Percentiles rank a stretch among this genome's conserved stretches.
phyloP scores from a whole-genome alignment of 805 yeast species.

The Metschnikowia drakensbergensis region DNA sequence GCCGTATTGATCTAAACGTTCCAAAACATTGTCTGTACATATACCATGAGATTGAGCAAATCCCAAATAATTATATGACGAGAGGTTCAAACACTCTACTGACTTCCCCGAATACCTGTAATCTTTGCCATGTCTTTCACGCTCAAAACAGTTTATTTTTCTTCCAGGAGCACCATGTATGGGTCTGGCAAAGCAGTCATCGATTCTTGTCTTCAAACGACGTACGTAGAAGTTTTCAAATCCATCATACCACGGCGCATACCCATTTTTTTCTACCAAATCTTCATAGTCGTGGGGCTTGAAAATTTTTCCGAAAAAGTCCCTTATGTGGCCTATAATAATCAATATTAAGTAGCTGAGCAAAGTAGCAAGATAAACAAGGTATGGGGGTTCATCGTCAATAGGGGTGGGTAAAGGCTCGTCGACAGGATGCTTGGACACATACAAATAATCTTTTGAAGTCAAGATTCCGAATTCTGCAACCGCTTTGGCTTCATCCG shows the following conservation, averaged over 20 bases:
- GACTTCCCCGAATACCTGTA: slow-evolving; percentile 75
- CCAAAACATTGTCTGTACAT: slow-evolving; percentile 77
- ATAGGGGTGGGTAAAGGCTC: slow-evolving; percentile 59
- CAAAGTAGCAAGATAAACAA: slow-evolving; percentile 75
- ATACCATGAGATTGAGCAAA: slow-evolving; percentile 93
- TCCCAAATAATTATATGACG: slow-evolving; percentile 92
- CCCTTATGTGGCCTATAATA: slow-evolving; percentile 85
- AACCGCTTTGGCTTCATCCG: slow-evolving; percentile 38
- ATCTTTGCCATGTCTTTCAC: slow-evolving; percentile 61
- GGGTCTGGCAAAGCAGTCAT: slow-evolving; percentile 93
- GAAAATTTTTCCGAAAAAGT: slow-evolving; percentile 77
- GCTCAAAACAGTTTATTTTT: slow-evolving; percentile 73
- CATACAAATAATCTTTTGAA: slow-evolving; percentile 59
- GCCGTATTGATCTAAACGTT: slow-evolving; percentile 65
- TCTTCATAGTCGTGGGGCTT: slow-evolving; percentile 61
- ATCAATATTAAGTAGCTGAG: slow-evolving; percentile 79
- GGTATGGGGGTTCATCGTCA: slow-evolving; percentile 84
- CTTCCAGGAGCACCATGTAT: slow-evolving; percentile 98
- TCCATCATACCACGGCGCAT: slow-evolving; percentile 93
- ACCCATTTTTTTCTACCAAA: slow-evolving; percentile 75
- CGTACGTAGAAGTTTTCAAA: slow-evolving; percentile 93
- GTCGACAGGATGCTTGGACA: slow-evolving; percentile 53
- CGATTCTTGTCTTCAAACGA: slow-evolving; percentile 83
- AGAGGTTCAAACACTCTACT: slow-evolving; percentile 75
- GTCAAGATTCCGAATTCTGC: slow-evolving; percentile 73